A percentile compares a stretch with the other conserved stretches of the same genome.
These are phyloP conservation scores for Quillaja saponaria DNA, from an alignment of 306 rosid genomes.

Conservation along the genomic window DNA sequence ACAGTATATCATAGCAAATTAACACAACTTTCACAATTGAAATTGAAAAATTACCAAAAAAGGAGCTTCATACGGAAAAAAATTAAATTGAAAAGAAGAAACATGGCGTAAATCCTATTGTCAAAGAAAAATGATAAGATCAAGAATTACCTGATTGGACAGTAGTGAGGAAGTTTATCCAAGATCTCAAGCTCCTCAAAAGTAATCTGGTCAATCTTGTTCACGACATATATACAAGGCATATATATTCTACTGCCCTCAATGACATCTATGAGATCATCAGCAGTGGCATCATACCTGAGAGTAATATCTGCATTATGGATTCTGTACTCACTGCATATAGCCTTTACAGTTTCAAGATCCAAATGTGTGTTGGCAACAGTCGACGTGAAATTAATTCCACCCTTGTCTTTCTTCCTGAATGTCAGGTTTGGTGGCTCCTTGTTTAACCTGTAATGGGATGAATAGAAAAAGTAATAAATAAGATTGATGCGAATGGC, in stretches of 20 bases:
- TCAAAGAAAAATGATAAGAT: neutral
- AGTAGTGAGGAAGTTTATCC: conserved; percentile 97
- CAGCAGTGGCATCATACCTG: conserved; percentile 89
- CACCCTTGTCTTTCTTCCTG: conserved; percentile 97
- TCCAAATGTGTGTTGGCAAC: conserved; percentile 84
- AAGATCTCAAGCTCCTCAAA: conserved; percentile 95
- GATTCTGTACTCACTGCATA: conserved; percentile 89
- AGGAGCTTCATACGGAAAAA: neutral
- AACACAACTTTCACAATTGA: conserved; percentile 4
- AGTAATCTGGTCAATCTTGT: conserved; percentile 97
- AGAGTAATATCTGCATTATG: conserved; percentile 98
- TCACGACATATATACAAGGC: conserved; percentile 93
- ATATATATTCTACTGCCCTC: conserved; percentile 92
- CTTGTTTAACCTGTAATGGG: conserved; percentile 76
- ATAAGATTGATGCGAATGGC: no score
- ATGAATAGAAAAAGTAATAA: conserved; percentile 11
- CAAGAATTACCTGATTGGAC: conserved; percentile 78
- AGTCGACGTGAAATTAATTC: conserved; percentile 88
- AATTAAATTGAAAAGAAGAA: conserved; percentile 10
- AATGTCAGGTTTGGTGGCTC: conserved; percentile 92
- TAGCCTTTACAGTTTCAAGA: conserved; percentile 93
- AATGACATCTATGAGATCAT: conserved; percentile 95
- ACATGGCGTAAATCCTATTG: neutral
- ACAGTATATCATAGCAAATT: conserved; percentile 40
- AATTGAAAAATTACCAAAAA: neutral